Conservation (phyloP, 2,329 filamentous ascomycete species). For the Colletotrichum liaoningense region DNA sequence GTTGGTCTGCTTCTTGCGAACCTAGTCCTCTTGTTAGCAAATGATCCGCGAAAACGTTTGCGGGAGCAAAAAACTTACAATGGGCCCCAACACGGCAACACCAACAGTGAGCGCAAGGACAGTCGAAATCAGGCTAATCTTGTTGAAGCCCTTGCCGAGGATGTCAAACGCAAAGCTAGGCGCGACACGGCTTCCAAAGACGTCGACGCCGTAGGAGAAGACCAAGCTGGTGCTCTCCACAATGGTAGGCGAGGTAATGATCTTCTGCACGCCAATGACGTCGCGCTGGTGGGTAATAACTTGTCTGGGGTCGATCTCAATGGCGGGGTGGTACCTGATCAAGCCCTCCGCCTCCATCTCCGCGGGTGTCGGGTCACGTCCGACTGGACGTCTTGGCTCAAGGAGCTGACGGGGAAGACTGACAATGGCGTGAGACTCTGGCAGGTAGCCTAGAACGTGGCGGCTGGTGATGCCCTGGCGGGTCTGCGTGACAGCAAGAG, state of each 20-base stretch:
- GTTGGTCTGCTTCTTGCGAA: constrained; percentile 77
- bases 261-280: constrained; percentile 77
- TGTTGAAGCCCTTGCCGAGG: constrained; percentile 93
- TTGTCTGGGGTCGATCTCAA: constrained; percentile 87
- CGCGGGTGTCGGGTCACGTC: constrained; percentile 81
- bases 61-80: constrained; percentile 70
- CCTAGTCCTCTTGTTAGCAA: constrained; percentile 54
- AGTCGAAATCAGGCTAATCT: constrained; percentile 84
- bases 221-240: constrained; percentile 94
- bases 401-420: constrained; percentile 83
- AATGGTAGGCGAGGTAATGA: constrained; percentile 81
- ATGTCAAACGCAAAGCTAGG: constrained; percentile 94
- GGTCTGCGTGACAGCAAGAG: constrained; percentile 87
- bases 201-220: constrained; percentile 87
- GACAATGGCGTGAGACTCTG: constrained; percentile 78
- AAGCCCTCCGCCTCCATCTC: constrained; percentile 87
- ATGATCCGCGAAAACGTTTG: background rate
- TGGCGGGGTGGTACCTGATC: constrained; percentile 76
- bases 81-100: constrained; percentile 82
- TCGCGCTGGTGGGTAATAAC: constrained; percentile 86
- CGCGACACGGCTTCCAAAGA: constrained; percentile 88
- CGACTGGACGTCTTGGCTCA: constrained; percentile 88
- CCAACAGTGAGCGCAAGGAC: constrained; percentile 83
- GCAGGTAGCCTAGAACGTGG: constrained; percentile 82
- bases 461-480: constrained; percentile 90